A percentile compares a stretch with the other conserved stretches of the same genome.
phyloP scores from a whole-genome alignment of 1,284 basidiomycete genomes.

The Hemileia vastatrix region DNA sequence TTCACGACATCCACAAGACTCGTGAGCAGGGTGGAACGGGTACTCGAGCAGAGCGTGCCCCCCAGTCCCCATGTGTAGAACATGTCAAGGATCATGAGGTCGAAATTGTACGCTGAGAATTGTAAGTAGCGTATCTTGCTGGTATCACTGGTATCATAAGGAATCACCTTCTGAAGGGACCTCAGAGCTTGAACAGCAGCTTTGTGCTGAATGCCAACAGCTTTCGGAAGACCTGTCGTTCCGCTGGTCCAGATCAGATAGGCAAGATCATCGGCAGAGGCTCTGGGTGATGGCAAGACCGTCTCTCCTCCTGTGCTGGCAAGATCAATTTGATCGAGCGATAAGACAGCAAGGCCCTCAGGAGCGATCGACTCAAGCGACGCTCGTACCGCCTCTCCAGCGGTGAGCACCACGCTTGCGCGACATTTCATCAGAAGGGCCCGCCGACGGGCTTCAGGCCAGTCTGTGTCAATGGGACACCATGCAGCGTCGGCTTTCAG shows the following conservation, averaged over 20 bases:
- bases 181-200: constrained; percentile 43
- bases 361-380: constrained; percentile 27
- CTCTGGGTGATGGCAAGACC: no score
- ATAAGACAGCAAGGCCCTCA: constrained; percentile 27
- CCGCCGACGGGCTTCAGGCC: constrained; percentile 38
- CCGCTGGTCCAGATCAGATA: constrained; percentile 46
- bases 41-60: constrained; percentile 40
- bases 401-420: constrained; percentile 33
- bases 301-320: no score
- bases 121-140: constrained; percentile 39
- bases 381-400: not conserved
- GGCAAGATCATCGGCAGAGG: constrained; percentile 30
- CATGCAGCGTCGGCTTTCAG: constrained; percentile 45
- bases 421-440: constrained; percentile 41
- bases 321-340: constrained; percentile 30
- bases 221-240: constrained; percentile 45
- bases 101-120: constrained; percentile 44
- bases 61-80: constrained; percentile 42
- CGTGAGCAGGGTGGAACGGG: constrained; percentile 32
- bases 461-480: constrained; percentile 45
- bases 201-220: constrained; percentile 40
- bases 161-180: constrained; percentile 37
- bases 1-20: constrained; percentile 35
- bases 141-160: constrained; percentile 33
- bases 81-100: constrained; percentile 42